A percentile compares a stretch with the other conserved stretches of the same genome.
These are phyloP conservation scores for Fusarium zealandicum DNA, from an alignment of 2,329 filamentous ascomycete species.

Conservation along the genomic window DNA sequence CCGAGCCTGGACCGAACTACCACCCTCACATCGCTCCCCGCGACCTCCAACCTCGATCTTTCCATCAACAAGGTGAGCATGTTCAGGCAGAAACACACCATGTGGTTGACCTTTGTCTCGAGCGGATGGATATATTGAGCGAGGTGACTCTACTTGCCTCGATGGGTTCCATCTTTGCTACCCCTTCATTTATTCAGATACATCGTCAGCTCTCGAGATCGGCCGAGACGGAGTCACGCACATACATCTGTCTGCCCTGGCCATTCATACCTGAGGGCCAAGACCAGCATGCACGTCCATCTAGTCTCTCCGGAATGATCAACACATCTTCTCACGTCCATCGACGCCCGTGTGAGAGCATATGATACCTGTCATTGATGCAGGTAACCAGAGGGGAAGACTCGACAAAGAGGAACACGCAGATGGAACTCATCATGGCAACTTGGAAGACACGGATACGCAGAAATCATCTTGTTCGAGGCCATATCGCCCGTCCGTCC, in stretches of 20 bases:
- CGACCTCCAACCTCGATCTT: conserved; percentile 11
- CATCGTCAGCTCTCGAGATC: no score
- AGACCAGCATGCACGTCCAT: background rate
- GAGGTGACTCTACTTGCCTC: no score
- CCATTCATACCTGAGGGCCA: background rate
- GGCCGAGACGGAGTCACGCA: no score
- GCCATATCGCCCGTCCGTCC: conserved; percentile 37
- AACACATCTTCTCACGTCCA: background rate
- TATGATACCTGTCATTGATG: background rate
- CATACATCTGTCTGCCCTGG: no score
- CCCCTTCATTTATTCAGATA: background rate
- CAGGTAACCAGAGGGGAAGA: background rate
- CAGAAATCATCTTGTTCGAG: conserved; percentile 40
- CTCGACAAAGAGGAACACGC: background rate
- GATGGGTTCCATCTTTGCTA: no score
- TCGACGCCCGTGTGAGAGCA: background rate
- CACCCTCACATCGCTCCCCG: conserved; percentile 20
- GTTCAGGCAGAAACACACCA: no score
- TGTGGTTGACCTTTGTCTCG: no score
- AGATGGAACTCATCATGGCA: background rate
- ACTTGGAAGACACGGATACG: conserved; percentile 2
- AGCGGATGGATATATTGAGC: no score
- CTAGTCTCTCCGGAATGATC: background rate
- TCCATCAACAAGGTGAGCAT: background rate
- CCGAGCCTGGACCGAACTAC: conserved; percentile 38